Evolutionary conservation across 169 alveolate genomes (phyloP), one percentile per base, ranked within the genome.

Genomic region (Eimeria falciformis): DNA sequence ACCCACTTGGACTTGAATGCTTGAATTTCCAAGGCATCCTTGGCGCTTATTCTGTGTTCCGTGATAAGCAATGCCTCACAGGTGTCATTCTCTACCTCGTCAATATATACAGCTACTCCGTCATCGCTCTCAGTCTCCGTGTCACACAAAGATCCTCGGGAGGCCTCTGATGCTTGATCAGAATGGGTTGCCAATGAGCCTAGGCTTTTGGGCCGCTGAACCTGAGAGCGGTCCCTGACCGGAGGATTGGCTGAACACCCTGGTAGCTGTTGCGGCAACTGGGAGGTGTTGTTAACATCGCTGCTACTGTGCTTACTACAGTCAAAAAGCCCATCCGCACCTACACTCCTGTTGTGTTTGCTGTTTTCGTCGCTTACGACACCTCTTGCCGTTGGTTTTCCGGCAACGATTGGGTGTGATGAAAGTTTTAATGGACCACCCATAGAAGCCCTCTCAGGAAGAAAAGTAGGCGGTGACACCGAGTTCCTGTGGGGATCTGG

Each of bases 71-170:
- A 12, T 43, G 68, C 89, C 33, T 50, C 89, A 6, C 25, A 29
- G 9, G 75, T 33, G 46, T 53, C 75, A 62, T 79, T 9, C 29
- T 62, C 89, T 50, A 53, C 66, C 69, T 53, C 89, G 56, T 79
- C 89, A 33, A 79, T 79, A 37, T 79, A 79, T n/a, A 79, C 89
- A 45, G 73, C 75, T 46, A 79, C 89, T 53, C 89, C 89, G 18
- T 79, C 89, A 37, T 79, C 89, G 46, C 89, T 79, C 37, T 23
- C 89, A 33, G 25, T 18, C 12, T 33, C 89, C n/a, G n/a, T 53
- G 25, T 12, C 65, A 29, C 89, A 17, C 75, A 29, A 27, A 17
- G 75, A 46, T n/a, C 68, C 17, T 25, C 11, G 66, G 86, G 86
- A 77, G 23, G 25, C 11, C 43, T 46, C 50, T 9, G 86, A 25